Conservation (phyloP, 1,139 yeast genomes). For the Geotrichum cucujoidarum region DNA sequence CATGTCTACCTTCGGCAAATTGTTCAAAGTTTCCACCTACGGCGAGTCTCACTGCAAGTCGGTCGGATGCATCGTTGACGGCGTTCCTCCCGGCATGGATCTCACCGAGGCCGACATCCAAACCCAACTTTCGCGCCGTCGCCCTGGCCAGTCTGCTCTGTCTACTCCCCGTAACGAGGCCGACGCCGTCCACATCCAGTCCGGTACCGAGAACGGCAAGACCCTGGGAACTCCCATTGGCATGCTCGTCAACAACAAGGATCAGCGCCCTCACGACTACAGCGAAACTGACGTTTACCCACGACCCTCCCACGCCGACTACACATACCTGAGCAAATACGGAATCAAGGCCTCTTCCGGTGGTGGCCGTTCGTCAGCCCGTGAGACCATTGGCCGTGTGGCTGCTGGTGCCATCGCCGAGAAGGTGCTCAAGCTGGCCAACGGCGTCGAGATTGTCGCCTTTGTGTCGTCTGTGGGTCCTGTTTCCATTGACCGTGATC, state of each 20-base stretch:
- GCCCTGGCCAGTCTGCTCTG: conserved; percentile 93
- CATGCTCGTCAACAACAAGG: conserved; percentile 87
- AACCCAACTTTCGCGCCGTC: conserved; percentile 91
- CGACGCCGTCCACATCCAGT: conserved; percentile 85
- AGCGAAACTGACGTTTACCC: conserved; percentile 93
- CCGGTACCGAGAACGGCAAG: conserved; percentile 87
- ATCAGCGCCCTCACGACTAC: conserved; percentile 95
- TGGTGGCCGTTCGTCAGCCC: conserved; percentile 95
- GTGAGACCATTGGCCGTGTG: conserved; percentile 97
- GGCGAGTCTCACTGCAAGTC: conserved; percentile 98
- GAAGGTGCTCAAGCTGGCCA: conserved; percentile 69
- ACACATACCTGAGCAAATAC: conserved; percentile 84
- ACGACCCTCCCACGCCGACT: conserved; percentile 97
- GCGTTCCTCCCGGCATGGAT: conserved; percentile 92
- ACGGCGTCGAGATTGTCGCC: conserved; percentile 90
- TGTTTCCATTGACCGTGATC: conserved; percentile 68
- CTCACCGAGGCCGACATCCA: conserved; percentile 84
- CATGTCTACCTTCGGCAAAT: conserved; percentile 63
- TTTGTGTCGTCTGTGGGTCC: conserved; percentile 89
- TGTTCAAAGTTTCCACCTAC: conserved; percentile 79
- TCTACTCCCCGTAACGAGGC: conserved; percentile 95
- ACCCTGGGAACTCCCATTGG: conserved; percentile 95
- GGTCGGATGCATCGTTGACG: conserved; percentile 98
- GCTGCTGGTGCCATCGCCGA: conserved; percentile 99
- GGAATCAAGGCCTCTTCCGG: conserved; percentile 92